A percentile compares a stretch with the other conserved stretches of the same genome.
phyloP scores from a whole-genome alignment of 306 rosid species.

The Bauhinia variegata region DNA sequence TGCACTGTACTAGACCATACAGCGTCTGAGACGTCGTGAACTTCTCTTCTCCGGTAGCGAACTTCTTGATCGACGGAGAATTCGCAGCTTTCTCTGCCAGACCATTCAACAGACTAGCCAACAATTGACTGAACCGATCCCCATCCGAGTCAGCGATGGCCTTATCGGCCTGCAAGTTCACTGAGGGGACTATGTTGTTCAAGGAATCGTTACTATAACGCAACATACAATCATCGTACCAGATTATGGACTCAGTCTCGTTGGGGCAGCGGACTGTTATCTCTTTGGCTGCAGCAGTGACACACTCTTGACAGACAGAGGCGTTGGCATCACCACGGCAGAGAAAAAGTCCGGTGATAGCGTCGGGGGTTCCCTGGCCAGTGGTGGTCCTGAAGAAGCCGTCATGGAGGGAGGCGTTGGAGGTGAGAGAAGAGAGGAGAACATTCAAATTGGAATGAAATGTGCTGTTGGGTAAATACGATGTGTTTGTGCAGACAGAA shows the following conservation, averaged over 20 bases:
- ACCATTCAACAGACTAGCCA: slow-evolving; percentile 9
- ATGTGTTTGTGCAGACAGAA: not conserved
- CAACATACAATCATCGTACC: slow-evolving; percentile 43
- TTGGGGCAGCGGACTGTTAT: not conserved
- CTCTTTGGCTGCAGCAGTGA: not conserved
- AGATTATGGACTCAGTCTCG: slow-evolving; percentile 22
- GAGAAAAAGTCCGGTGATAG: too few species aligned
- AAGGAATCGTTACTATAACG: slow-evolving; percentile 24
- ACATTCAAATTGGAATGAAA: slow-evolving; percentile 32
- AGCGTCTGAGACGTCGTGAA: too few species aligned
- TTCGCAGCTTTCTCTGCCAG: slow-evolving; percentile 16
- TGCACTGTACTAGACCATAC: slow-evolving; percentile 40
- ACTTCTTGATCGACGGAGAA: slow-evolving; percentile 32
- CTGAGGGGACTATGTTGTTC: slow-evolving; percentile 1
- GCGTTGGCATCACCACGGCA: slow-evolving; percentile 7
- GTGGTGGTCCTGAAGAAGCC: slow-evolving; percentile 22
- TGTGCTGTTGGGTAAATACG: slow-evolving; percentile 29
- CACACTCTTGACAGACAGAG: slow-evolving; percentile 10
- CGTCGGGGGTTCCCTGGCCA: not conserved
- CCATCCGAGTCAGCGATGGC: not conserved
- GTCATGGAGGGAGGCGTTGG: slow-evolving; percentile 24
- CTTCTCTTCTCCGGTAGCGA: slow-evolving; percentile 15
- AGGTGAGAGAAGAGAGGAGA: slow-evolving; percentile 36
- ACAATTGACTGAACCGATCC: slow-evolving; percentile 3
- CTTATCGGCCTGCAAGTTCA: not conserved